Evolutionary conservation across 1,139 yeast genomes (phyloP), one percentile per base, ranked within the genome.

Genomic region (Debaryomyces psychrophilus): DNA sequence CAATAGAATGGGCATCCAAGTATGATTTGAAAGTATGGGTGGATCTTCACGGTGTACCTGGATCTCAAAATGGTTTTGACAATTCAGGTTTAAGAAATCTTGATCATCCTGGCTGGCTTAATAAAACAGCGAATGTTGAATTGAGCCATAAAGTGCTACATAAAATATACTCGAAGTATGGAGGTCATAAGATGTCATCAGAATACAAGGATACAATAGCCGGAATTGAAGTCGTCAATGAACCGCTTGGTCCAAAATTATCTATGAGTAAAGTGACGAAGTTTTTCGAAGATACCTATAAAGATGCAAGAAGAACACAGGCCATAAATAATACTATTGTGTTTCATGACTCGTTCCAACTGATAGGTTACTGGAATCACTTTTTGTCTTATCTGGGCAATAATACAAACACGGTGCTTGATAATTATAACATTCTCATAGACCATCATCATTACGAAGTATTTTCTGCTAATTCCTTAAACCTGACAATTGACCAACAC

Each of bases 61-160:
- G 86, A 1, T 79, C 86, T 2, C 88, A 83, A 56, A 83, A 83
- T 59, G 88, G 88, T n/a, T 83, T 83, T 59, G 88, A 83, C 55
- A 83, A 83, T 59, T 81, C 86, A 2, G 89, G 89, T 1, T 62
- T 67, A 42, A 69, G 87, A 56, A 76, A 75, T 48, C 64, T 67
- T 17, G 68, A 69, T 15, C 61, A 64, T 41, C 71, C 81, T 8
- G 73, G 73, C 4, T 83, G 87, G 87, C 76, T 77, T 57, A 61
- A 70, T 23, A 56, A 64, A 11, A 65, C 71, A 1, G 69, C 65
- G 39, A 68, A 81, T 51, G 64, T 76, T 8, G 66, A 71, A 15
- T 56, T 76, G 22, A 77, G 87, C 0, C 51, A 67, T 17, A 59
- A 67, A 8, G 78, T 81, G 3, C 66, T 83, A 55, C 55, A 68